phyloP scores from a whole-genome alignment of 129 eudicot species.

The Oenanthe sinensis region DNA sequence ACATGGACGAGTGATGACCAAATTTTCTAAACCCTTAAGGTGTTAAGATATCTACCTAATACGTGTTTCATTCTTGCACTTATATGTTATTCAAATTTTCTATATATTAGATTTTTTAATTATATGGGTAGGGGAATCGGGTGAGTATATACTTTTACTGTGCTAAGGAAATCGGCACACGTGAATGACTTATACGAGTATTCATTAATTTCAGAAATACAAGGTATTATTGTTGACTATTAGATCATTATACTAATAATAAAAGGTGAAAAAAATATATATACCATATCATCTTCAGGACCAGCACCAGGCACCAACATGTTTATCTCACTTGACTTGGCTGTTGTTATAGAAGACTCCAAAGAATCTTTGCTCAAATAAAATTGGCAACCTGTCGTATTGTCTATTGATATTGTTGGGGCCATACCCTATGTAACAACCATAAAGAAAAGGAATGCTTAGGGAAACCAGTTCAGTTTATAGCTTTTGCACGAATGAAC shows the following conservation, averaged over 20 bases:
- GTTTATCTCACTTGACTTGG: slow-evolving; percentile 88
- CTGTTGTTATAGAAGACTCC: slow-evolving; percentile 71
- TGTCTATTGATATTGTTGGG: slow-evolving; percentile 95
- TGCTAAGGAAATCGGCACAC: too few species aligned
- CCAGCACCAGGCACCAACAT: slow-evolving; percentile 70
- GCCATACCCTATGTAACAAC: slow-evolving; percentile 58
- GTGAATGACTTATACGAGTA: neutral
- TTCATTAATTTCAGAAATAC: neutral
- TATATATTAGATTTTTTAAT: neutral
- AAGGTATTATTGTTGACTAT: neutral
- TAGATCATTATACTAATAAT: neutral
- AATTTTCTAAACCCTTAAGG: neutral
- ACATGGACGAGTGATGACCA: neutral
- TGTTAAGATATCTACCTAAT: neutral
- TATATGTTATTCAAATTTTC: neutral
- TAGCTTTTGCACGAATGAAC: neutral
- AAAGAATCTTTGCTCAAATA: slow-evolving; percentile 82
- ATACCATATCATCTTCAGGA: slow-evolving; percentile 81
- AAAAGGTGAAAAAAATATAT: neutral
- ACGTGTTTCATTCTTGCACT: neutral
- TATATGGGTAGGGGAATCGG: too few species aligned
- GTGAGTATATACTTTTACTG: too few species aligned
- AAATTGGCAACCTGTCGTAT: slow-evolving; percentile 83
- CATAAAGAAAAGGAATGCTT: slow-evolving; percentile 12
- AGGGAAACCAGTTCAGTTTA: neutral